phyloP scores from a whole-genome alignment of 2,329 filamentous ascomycete species.

The Colletotrichum magnum region DNA sequence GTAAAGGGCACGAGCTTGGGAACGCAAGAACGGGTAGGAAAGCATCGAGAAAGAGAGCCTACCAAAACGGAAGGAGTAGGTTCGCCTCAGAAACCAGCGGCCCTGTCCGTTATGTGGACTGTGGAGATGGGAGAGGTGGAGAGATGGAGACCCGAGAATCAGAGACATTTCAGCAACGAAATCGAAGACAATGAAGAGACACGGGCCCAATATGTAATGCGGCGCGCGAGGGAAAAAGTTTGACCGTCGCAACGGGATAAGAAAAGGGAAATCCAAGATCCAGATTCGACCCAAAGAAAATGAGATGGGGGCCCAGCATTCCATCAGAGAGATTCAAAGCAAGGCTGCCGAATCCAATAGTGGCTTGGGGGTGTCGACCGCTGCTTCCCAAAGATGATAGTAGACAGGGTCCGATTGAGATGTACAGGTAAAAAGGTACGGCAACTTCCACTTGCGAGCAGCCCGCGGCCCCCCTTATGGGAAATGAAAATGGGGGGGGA shows the following conservation, averaged over 20 bases:
- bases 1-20: too few relatives aligned
- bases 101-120: too few relatives aligned
- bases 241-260: not conserved
- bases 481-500: too few relatives aligned
- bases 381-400: constrained; percentile 11
- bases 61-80: too few relatives aligned
- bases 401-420: constrained; percentile 11
- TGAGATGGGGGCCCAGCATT: not conserved
- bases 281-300: not conserved
- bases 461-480: not conserved
- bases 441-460: not conserved
- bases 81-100: too few relatives aligned
- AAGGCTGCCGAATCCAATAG: constrained; percentile 14
- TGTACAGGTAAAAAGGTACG: constrained; percentile 12
- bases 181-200: not conserved
- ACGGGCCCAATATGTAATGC: not conserved
- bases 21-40: too few relatives aligned
- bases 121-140: too few relatives aligned
- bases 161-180: too few relatives aligned
- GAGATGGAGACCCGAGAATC: too few relatives aligned
- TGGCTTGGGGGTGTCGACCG: constrained; percentile 9
- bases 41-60: too few relatives aligned
- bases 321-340: not conserved
- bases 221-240: not conserved
- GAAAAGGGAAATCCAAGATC: constrained; percentile 1